Base-by-base conservation (phyloP, 208 protist genomes). In the Wallacemonas sp. region DNA sequence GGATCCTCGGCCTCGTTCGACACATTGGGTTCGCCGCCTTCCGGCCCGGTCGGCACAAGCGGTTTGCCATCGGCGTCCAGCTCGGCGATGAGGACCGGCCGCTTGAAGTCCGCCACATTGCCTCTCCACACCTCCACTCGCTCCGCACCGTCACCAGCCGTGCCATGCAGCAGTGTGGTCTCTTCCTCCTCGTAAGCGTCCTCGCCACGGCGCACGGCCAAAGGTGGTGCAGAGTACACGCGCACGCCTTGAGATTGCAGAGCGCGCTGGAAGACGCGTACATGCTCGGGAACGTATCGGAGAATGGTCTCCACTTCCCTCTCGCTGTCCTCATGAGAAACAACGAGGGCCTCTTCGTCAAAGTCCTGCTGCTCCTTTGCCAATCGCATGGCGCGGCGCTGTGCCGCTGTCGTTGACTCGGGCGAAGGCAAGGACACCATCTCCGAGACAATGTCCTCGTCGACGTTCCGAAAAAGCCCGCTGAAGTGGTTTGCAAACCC, bases 401-500 rank as follows among this genome's bases (percentile, higher is more conserved):
- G 61, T 42, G 52, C 66, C n/a, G 70, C 30, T 3, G 72, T 79
- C 13, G 76, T 85, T 32, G 63, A 15, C 34, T 97, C 86, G 0
- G 85, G 85, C 32, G 64, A 71, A 17, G 69, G 66, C 10, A 93
- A 45, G 12, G 65, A 52, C 24, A 97, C 63, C 48, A 92, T 76
- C 41, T 94, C 91, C 0, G 67, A 62, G 26, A 79, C 70, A 27
- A 93, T 42, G 59, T 89, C 83, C 1, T 32, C 39, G 32, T 94
- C 83, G 3, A 91, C 27, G 8, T 66, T 53, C 3, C 67, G 41
- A 66, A 97, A 97, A 15, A 92, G 42, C 2, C 87, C 87, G 38
- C 68, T 83, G 57, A 95, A 95, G 45, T 70, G 69, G 61, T 85
- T 83, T 1, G 79, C 87, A 50, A 95, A 97, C 61, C 92, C 92